Conservation (phyloP, 495 filamentous ascomycete species). For the Astrocystis sublimbata region DNA sequence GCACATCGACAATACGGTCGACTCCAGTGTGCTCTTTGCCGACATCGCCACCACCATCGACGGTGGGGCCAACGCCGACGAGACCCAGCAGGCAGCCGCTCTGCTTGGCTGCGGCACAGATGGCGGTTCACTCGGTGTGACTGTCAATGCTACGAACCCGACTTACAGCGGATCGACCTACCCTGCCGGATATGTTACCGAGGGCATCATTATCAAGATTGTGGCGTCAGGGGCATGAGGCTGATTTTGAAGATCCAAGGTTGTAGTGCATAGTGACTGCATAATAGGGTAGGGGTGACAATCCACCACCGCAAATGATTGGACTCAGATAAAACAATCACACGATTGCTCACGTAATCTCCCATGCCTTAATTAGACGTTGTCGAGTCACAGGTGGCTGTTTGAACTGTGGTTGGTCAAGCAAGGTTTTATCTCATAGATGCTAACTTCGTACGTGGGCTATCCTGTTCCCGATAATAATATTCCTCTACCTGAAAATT, state of each 20-base stretch:
- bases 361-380: no score
- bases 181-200: not conserved
- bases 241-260: no score
- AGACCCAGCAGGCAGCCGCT: conserved; percentile 1
- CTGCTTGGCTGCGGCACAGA: conserved; percentile 4
- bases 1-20: not conserved
- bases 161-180: conserved; percentile 19
- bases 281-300: not conserved
- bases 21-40: conserved; percentile 8
- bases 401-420: no score
- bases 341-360: no score
- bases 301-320: not conserved
- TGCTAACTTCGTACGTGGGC: no score
- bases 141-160: conserved; percentile 6
- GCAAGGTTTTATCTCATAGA: no score
- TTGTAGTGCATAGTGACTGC: not conserved
- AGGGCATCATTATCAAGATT: conserved; percentile 23
- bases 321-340: no score
- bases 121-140: conserved; percentile 20
- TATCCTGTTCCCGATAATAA: no score
- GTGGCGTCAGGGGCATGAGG: conserved; percentile 13
- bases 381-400: no score
- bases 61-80: not conserved
- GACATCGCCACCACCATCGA: conserved; percentile 15
- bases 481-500: no score